phyloP scores from a whole-genome alignment of 2,329 filamentous ascomycete genomes.

The Colletotrichum sublineola region DNA sequence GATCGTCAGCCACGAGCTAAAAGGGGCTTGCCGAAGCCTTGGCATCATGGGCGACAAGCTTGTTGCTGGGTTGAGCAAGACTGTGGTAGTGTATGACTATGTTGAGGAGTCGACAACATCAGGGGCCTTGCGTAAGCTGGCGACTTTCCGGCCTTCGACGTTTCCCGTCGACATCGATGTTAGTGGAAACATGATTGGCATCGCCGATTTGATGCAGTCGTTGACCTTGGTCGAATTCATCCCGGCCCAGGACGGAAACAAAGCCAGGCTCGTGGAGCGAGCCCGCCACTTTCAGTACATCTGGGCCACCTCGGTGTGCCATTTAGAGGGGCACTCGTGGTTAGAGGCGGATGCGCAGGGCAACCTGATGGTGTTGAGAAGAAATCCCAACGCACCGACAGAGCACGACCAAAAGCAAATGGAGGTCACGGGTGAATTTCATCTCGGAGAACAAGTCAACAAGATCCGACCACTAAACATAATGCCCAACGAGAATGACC shows the following conservation, averaged over 20 bases:
- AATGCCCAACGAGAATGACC: conserved; percentile 71
- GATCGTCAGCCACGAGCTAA: conserved; percentile 77
- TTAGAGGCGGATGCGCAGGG: conserved; percentile 89
- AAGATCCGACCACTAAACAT: conserved; percentile 82
- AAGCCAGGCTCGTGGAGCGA: conserved; percentile 77
- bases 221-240: conserved; percentile 82
- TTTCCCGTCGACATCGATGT: conserved; percentile 86
- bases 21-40: conserved; percentile 84
- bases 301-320: conserved; percentile 85
- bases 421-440: conserved; percentile 83
- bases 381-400: conserved; percentile 79
- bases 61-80: conserved; percentile 91
- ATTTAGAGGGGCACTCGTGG: conserved; percentile 80
- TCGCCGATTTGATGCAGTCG: conserved; percentile 95
- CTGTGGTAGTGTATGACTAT: conserved; percentile 74
- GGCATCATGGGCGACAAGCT: conserved; percentile 82
- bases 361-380: conserved; percentile 84
- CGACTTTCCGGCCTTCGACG: conserved; percentile 84
- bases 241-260: conserved; percentile 66
- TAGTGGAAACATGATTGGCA: conserved; percentile 79
- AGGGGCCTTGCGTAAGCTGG: conserved; percentile 76
- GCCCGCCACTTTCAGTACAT: conserved; percentile 84
- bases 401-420: conserved; percentile 79
- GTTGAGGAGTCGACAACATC: conserved; percentile 67
- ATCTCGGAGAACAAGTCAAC: conserved; percentile 94